Evolutionary conservation across 768 basidiomycete genomes (phyloP).

Genomic region (Phlebiopsis flavidoalba): DNA sequence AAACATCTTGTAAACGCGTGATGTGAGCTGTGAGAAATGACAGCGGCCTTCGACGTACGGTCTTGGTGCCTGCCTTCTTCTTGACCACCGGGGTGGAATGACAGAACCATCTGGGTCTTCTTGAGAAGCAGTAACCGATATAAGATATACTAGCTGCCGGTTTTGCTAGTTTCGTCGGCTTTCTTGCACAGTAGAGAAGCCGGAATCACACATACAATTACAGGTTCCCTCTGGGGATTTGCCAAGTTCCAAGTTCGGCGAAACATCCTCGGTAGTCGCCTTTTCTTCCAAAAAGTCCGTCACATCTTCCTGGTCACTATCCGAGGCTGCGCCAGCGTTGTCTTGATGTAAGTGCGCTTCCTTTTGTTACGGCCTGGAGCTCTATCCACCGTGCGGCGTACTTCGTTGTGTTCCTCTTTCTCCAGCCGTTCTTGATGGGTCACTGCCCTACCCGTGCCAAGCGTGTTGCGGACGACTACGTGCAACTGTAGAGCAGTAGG

Average conservation of each 20-base stretch:
- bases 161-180: slow-evolving; percentile 12
- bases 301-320: slow-evolving; percentile 23
- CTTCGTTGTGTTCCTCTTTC: slow-evolving; percentile 52
- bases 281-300: not conserved
- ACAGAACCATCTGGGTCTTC: slow-evolving; percentile 59
- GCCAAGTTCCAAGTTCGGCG: slow-evolving; percentile 7
- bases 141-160: slow-evolving; percentile 17
- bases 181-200: slow-evolving; percentile 10
- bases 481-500: slow-evolving; percentile 47
- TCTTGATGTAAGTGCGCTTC: not conserved
- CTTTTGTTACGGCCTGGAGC: slow-evolving; percentile 45
- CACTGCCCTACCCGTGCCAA: slow-evolving; percentile 66
- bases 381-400: slow-evolving; percentile 48
- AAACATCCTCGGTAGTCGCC: not conserved
- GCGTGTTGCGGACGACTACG: slow-evolving; percentile 76
- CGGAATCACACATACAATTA: slow-evolving; percentile 23
- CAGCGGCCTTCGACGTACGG: slow-evolving; percentile 32
- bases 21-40: not conserved
- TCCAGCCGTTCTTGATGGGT: slow-evolving; percentile 61
- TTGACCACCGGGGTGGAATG: slow-evolving; percentile 43
- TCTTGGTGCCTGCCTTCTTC: slow-evolving; percentile 36
- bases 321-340: not conserved
- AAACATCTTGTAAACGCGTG: slow-evolving; percentile 31
- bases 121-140: slow-evolving; percentile 66
- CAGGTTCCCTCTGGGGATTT: slow-evolving; percentile 16